Evolutionary conservation across 345 rosid genomes (phyloP).

Genomic region (Eucalyptus marginata): DNA sequence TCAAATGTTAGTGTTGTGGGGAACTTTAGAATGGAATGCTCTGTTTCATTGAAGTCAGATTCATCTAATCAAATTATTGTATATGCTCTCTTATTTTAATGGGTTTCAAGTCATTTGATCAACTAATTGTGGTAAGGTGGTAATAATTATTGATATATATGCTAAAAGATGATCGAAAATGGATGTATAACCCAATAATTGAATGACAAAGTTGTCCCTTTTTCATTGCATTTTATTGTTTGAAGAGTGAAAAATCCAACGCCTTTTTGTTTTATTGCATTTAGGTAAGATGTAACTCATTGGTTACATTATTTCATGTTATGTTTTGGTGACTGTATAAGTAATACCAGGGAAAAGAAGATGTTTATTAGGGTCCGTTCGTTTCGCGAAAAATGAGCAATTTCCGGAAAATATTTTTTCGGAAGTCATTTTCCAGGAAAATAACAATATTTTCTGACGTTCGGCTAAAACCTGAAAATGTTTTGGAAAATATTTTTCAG

Average conservation of each 20-base stretch:
- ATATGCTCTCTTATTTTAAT: background rate
- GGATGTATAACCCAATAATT: too few relatives aligned
- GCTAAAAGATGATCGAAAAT: too few relatives aligned
- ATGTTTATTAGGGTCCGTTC: too few relatives aligned
- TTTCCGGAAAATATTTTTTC: too few relatives aligned
- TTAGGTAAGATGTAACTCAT: background rate
- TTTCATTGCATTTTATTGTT: background rate
- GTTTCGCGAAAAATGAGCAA: too few relatives aligned
- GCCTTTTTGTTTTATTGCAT: background rate
- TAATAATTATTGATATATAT: too few relatives aligned
- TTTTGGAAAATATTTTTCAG: too few relatives aligned
- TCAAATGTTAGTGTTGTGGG: background rate
- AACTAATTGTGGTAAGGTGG: background rate
- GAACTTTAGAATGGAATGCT: background rate
- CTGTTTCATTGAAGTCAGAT: background rate
- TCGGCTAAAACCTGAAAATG: too few relatives aligned
- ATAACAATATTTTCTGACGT: too few relatives aligned
- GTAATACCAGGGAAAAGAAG: too few relatives aligned
- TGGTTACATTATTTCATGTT: too few relatives aligned
- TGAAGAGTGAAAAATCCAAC: background rate
- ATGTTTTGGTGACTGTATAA: background rate
- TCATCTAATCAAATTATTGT: background rate
- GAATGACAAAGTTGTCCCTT: background rate
- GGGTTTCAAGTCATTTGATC: background rate
- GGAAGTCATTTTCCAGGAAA: too few relatives aligned